phyloP scores from a whole-genome alignment of 2,329 filamentous ascomycete species.

The Fusarium nanum region DNA sequence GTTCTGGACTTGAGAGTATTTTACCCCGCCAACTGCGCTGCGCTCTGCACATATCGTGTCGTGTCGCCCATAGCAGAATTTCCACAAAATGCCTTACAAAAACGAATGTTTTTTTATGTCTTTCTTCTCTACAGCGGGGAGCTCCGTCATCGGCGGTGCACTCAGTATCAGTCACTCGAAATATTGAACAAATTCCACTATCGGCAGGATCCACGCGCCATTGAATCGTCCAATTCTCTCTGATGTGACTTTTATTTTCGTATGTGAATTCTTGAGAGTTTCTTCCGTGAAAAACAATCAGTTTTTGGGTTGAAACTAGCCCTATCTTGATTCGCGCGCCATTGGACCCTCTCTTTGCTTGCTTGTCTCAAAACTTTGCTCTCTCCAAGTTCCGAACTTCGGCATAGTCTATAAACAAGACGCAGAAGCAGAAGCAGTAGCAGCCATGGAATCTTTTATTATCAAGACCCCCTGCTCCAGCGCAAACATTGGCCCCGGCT shows the following conservation, averaged over 20 bases:
- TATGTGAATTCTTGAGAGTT: slow-evolving; percentile 6
- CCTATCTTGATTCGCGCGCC: slow-evolving; percentile 31
- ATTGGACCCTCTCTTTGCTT: slow-evolving; percentile 29
- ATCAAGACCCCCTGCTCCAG: slow-evolving; percentile 93
- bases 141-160: slow-evolving; percentile 39
- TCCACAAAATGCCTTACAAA: slow-evolving; percentile 14
- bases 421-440: slow-evolving; percentile 33
- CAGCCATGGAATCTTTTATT: slow-evolving; percentile 69
- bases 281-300: slow-evolving; percentile 3
- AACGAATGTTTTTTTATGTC: slow-evolving; percentile 5
- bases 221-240: slow-evolving; percentile 6
- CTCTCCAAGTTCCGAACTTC: slow-evolving; percentile 13
- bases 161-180: slow-evolving; percentile 8
- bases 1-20: slow-evolving; percentile 15
- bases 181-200: slow-evolving; percentile 19
- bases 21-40: slow-evolving; percentile 36
- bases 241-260: background rate
- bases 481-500: slow-evolving; percentile 96
- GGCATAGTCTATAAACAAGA: slow-evolving; percentile 30
- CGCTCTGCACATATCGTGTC: background rate
- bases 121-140: background rate
- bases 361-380: slow-evolving; percentile 23
- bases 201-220: slow-evolving; percentile 5
- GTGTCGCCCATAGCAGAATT: slow-evolving; percentile 15
- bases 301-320: slow-evolving; percentile 24